Conservation (phyloP, 345 rosid species). For the Moringa oleifera region DNA sequence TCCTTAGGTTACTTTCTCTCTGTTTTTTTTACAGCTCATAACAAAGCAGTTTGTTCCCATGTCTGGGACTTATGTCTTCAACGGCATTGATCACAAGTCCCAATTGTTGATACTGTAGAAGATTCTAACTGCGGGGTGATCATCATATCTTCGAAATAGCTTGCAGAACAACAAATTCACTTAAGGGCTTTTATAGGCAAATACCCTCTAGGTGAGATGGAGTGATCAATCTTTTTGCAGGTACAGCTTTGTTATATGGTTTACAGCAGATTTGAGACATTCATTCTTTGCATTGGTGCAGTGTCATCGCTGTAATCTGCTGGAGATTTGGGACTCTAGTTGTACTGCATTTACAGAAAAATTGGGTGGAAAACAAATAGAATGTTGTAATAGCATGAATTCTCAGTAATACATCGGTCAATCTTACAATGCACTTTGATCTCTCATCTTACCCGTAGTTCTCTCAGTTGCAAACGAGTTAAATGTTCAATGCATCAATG, state of each 20-base stretch:
- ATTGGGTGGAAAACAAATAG: neutral
- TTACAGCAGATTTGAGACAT: neutral
- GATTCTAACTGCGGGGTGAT: neutral
- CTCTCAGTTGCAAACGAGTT: no score
- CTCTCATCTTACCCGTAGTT: no score
- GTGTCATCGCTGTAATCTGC: no score
- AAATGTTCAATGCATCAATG: no score
- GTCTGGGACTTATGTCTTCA: constrained; percentile 82
- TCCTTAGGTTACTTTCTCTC: neutral
- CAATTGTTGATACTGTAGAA: constrained; percentile 53
- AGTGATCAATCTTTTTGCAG: neutral
- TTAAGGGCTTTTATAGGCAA: neutral
- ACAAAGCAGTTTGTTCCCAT: constrained; percentile 91
- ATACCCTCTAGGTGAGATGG: neutral
- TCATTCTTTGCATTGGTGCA: no score
- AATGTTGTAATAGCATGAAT: no score
- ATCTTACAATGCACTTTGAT: no score
- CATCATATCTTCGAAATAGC: neutral
- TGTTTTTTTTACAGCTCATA: constrained; percentile 51
- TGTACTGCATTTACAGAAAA: neutral
- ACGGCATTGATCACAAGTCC: constrained; percentile 94
- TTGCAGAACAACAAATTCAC: neutral
- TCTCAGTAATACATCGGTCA: no score
- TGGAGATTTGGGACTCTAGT: neutral
- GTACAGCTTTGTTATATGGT: neutral